Evolutionary conservation across 345 rosid species (phyloP).

Genomic region (Brassica nigra): DNA sequence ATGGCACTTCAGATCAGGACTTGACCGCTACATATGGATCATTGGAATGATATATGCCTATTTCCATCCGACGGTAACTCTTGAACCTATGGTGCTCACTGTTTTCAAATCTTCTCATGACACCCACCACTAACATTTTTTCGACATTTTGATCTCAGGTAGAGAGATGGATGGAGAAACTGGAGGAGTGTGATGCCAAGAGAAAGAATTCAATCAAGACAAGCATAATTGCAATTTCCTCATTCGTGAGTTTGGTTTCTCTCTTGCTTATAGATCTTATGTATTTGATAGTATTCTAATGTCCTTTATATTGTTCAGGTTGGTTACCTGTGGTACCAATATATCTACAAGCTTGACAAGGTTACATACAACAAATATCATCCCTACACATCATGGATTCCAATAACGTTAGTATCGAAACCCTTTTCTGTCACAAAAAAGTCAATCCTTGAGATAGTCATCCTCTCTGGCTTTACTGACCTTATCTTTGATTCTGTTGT

Average conservation of each 20-base stretch:
- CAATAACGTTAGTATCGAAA: slow-evolving; percentile 72
- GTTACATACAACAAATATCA: slow-evolving; percentile 90
- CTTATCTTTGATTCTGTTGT: slow-evolving; percentile 14
- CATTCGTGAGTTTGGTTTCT: slow-evolving; percentile 57
- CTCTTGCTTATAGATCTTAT: not conserved
- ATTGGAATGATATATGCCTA: slow-evolving; percentile 97
- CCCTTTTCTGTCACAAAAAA: slow-evolving; percentile 5
- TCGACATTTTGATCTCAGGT: slow-evolving; percentile 53
- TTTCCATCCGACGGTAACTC: slow-evolving; percentile 85
- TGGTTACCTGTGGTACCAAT: slow-evolving; percentile 93
- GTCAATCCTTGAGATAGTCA: not conserved
- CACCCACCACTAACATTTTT: slow-evolving; percentile 12
- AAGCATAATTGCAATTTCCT: slow-evolving; percentile 54
- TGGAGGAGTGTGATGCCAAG: slow-evolving; percentile 89
- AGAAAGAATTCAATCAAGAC: slow-evolving; percentile 70
- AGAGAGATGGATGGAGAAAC: slow-evolving; percentile 97
- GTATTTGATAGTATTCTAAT: slow-evolving; percentile 15
- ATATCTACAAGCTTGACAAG: slow-evolving; percentile 90
- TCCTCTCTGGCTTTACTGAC: slow-evolving; percentile 13
- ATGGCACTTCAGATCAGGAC: slow-evolving; percentile 99
- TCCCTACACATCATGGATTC: slow-evolving; percentile 99
- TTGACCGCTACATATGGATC: slow-evolving; percentile 98
- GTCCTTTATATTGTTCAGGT: slow-evolving; percentile 49
- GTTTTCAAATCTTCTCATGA: slow-evolving; percentile 11
- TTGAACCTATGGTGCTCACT: slow-evolving; percentile 10